These are phyloP conservation scores for Colletotrichum navitas DNA, from an alignment of 2,329 filamentous ascomycete genomes.

Conservation along the genomic window DNA sequence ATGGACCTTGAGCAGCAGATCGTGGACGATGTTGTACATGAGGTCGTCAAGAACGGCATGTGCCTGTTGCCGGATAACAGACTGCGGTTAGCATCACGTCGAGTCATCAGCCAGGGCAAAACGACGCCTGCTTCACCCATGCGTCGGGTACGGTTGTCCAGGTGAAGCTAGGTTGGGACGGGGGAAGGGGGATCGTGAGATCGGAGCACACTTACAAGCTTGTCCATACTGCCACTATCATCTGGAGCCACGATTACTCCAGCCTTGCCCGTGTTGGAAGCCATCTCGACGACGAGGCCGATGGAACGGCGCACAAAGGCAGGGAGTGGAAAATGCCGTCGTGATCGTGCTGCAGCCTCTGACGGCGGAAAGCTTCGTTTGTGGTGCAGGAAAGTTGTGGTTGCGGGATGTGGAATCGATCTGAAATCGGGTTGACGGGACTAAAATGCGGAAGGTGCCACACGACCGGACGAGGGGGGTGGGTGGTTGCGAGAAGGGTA, in stretches of 20 bases:
- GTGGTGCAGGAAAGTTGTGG: constrained; percentile 32
- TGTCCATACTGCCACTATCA: constrained; percentile 66
- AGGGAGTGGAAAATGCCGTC: constrained; percentile 22
- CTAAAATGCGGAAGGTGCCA: constrained; percentile 41
- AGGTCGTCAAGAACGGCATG: constrained; percentile 79
- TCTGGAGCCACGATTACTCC: constrained; percentile 68
- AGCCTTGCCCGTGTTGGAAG: constrained; percentile 65
- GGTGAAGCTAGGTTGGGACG: neutral
- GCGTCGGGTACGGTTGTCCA: constrained; percentile 1
- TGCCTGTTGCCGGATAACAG: constrained; percentile 57
- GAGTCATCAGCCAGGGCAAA: constrained; percentile 5
- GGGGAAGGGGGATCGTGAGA: neutral
- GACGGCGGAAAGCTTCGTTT: constrained; percentile 35
- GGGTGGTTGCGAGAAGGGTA: constrained; percentile 6
- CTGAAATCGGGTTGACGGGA: constrained; percentile 35
- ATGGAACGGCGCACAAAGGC: constrained; percentile 26
- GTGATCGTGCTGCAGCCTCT: constrained; percentile 32
- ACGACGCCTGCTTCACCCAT: neutral
- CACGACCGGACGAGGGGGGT: constrained; percentile 36
- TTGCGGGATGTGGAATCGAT: constrained; percentile 37
- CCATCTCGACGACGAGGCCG: constrained; percentile 48
- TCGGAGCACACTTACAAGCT: constrained; percentile 65
- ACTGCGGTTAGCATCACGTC: constrained; percentile 28
- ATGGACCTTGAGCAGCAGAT: constrained; percentile 80
- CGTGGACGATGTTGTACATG: constrained; percentile 81